Evolutionary conservation across 2,329 filamentous ascomycete genomes (phyloP), one percentile per base, ranked within the genome.

Genomic region (Blastomyces gilchristii): DNA sequence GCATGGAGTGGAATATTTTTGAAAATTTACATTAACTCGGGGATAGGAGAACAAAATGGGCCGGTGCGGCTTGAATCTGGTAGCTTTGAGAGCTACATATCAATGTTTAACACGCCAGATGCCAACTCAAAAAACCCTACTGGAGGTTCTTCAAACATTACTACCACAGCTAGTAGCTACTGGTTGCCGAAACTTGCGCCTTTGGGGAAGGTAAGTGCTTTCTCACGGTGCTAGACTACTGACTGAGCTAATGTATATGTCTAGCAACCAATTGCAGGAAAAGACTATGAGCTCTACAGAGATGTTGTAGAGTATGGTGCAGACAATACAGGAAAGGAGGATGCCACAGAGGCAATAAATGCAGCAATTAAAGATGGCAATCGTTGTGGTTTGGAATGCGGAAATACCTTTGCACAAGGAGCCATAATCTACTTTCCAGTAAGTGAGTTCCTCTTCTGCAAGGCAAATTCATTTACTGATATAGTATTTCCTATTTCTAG

Each of bases 321-420:
- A n/a, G 58, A 60, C 47, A 60, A 60, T 34, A 60, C 58, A 47
- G 86, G 86, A 18, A 75, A 78, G 0, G 88, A 87, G 28, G 93
- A 97, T 73, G 91, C 96, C 72, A 96, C 91, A 0, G 86, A 76
- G 0, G 90, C 91, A 63, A 96, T 97, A 82, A 96, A 96, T 78
- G 75, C 79, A 53, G 91, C 91, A 67, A 88, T 97, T 70, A 80
- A 83, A 7, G 84, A 85, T n/a, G 90, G 90, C 39, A 80, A 82
- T 69, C 89, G 93, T 49, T 97, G 93, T 72, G 90, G 90, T 50
- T 73, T 84, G 66, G 84, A 85, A 66, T 97, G 93, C 72, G 89
- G 93, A 72, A 96, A 91, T 1, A 85, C 84, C 43, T 97, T 93
- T 3, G 83, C 83, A n/a, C 85, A 85, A 1, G 92, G 92, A 0